These are phyloP conservation scores for Galerina sulciceps DNA, from an alignment of 768 basidiomycete genomes.

Conservation along the genomic window DNA sequence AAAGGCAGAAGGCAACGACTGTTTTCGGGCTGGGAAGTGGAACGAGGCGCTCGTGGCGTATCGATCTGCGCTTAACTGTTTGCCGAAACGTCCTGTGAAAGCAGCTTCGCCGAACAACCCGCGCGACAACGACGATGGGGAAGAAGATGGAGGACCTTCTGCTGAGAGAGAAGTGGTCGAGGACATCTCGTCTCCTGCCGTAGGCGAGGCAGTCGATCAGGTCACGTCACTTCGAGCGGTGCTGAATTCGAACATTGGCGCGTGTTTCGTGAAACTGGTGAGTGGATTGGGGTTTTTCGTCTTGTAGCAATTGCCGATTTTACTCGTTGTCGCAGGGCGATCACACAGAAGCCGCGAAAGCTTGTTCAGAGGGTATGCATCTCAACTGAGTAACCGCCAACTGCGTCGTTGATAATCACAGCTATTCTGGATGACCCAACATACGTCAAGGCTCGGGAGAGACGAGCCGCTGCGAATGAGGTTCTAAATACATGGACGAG, in stretches of 20 bases:
- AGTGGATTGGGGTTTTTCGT: conserved; percentile 29
- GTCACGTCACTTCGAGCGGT: conserved; percentile 53
- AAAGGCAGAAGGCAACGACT: conserved; percentile 77
- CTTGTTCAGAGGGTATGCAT: conserved; percentile 73
- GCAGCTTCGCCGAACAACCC: not conserved
- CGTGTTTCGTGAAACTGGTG: conserved; percentile 82
- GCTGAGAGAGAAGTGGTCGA: conserved; percentile 9
- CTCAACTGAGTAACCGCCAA: not conserved
- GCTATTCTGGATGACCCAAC: conserved; percentile 85
- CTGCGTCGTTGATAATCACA: conserved; percentile 29
- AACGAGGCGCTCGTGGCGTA: conserved; percentile 75
- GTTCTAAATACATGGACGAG: conserved; percentile 82
- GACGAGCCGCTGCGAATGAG: conserved; percentile 89
- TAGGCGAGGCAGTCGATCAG: conserved; percentile 22
- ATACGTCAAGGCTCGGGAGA: conserved; percentile 87
- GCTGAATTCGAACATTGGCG: conserved; percentile 86
- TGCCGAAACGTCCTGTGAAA: conserved; percentile 54
- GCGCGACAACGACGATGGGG: conserved; percentile 3
- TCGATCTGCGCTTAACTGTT: conserved; percentile 61
- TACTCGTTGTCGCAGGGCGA: conserved; percentile 54
- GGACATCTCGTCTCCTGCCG: conserved; percentile 24
- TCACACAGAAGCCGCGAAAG: conserved; percentile 77
- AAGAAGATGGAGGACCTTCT: not conserved
- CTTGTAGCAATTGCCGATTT: conserved; percentile 4
- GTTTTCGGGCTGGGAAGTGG: conserved; percentile 71